These are phyloP conservation scores for Eucalyptus virginea DNA, from an alignment of 345 rosid genomes.

Conservation along the genomic window DNA sequence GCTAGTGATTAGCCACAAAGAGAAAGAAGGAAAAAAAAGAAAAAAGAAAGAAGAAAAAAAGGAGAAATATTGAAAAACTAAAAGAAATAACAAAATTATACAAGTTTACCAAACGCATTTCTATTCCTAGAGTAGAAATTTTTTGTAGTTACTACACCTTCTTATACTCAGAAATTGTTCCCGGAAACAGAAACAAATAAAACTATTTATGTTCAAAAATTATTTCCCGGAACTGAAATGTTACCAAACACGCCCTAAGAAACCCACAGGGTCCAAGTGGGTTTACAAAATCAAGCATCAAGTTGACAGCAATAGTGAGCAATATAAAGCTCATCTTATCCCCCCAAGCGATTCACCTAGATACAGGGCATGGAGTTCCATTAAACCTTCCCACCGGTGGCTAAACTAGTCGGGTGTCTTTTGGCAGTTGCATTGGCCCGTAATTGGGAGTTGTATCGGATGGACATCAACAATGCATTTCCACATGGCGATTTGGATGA, in stretches of 20 bases:
- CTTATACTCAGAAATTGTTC: too few relatives aligned
- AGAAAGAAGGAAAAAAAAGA: too few relatives aligned
- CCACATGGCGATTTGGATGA: background rate
- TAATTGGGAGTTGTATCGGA: background rate
- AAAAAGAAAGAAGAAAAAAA: too few relatives aligned
- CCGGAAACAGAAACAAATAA: rapidly evolving
- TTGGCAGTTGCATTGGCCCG: background rate
- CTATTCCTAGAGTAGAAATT: rapidly evolving
- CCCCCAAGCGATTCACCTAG: background rate
- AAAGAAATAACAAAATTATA: too few relatives aligned
- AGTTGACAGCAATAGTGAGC: background rate
- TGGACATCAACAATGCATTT: background rate
- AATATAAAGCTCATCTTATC: background rate
- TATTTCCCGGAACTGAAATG: rapidly evolving
- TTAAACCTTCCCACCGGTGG: background rate
- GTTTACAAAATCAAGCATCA: background rate
- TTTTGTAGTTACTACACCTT: too few relatives aligned
- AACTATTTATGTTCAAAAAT: too few relatives aligned
- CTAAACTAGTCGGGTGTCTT: background rate
- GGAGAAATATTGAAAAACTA: too few relatives aligned
- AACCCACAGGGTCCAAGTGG: background rate
- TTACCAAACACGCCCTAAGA: background rate
- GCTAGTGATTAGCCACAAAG: too few relatives aligned
- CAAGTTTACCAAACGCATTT: too few relatives aligned
- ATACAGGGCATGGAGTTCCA: background rate